Evolutionary conservation across 495 filamentous ascomycete genomes (phyloP).

Genomic region (Aspergillus mulundensis): DNA sequence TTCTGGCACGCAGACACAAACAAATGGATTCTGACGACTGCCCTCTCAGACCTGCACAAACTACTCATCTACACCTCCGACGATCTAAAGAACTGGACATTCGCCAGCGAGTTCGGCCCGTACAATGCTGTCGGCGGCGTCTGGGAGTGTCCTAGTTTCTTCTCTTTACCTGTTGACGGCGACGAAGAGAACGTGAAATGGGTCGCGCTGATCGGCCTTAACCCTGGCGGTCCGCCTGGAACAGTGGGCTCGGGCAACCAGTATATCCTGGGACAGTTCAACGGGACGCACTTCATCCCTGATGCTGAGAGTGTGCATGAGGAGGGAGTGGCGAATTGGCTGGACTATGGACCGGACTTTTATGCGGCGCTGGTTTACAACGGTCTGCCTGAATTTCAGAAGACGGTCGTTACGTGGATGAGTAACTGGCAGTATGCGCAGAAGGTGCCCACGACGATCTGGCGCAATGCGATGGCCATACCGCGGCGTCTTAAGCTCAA

Average conservation of each 20-base stretch:
- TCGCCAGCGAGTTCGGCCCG: constrained; percentile 51
- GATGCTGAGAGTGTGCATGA: constrained; percentile 4
- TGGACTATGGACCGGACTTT: constrained; percentile 57
- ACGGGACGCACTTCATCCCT: constrained; percentile 30
- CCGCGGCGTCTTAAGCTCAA: constrained; percentile 39
- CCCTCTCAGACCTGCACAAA: constrained; percentile 47
- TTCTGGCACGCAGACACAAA: constrained; percentile 45
- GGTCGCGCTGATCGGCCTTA: constrained; percentile 48
- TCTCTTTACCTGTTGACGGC: constrained; percentile 29
- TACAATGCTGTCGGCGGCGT: constrained; percentile 50
- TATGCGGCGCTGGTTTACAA: constrained; percentile 55
- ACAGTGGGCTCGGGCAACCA: constrained; percentile 37
- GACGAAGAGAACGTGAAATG: constrained; percentile 36
- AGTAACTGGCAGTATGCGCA: constrained; percentile 56
- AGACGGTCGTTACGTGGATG: constrained; percentile 52
- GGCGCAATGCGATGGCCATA: constrained; percentile 49
- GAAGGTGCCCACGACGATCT: constrained; percentile 36
- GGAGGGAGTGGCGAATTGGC: constrained; percentile 25
- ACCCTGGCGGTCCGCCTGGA: constrained; percentile 54
- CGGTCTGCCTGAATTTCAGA: constrained; percentile 34
- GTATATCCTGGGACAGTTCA: constrained; percentile 35
- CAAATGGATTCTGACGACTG: constrained; percentile 48
- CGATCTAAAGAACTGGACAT: constrained; percentile 51
- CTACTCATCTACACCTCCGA: constrained; percentile 51
- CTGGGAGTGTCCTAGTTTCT: constrained; percentile 57